These are phyloP conservation scores for Zymoseptoria ardabiliae DNA, from an alignment of 2,329 filamentous ascomycete genomes.

Conservation along the genomic window DNA sequence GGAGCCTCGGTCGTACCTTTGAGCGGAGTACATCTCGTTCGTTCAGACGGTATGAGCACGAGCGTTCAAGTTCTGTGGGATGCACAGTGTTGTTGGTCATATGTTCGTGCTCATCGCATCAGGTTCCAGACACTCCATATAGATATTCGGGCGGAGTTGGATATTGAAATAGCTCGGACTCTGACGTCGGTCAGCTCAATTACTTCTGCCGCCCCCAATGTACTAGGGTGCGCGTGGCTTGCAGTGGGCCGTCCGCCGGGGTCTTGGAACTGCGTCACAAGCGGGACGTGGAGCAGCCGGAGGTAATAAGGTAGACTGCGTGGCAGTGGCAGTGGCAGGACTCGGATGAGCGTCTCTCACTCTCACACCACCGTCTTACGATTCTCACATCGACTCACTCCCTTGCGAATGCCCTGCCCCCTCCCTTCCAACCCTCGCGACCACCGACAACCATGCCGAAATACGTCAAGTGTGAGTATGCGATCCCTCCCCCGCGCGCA, in stretches of 20 bases:
- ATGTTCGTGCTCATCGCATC: too few species aligned
- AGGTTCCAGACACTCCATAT: background rate
- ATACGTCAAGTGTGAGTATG: background rate
- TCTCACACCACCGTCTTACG: too few species aligned
- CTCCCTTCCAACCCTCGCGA: background rate
- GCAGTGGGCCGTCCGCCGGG: background rate
- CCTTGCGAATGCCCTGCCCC: background rate
- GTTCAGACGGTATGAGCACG: background rate
- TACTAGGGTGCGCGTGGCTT: background rate
- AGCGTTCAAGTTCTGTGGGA: too few species aligned
- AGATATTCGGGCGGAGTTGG: background rate
- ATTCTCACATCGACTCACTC: background rate
- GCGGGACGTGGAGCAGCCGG: background rate
- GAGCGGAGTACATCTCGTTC: background rate
- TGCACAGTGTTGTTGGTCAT: background rate
- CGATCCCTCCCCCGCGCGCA: conserved; percentile 28
- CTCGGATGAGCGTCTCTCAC: background rate
- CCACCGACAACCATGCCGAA: background rate
- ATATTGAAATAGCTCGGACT: background rate
- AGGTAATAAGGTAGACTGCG: too few species aligned
- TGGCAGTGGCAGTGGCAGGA: background rate
- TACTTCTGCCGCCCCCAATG: background rate
- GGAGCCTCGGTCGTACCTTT: background rate
- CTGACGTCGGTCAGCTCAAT: background rate
- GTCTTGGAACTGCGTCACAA: background rate